These are phyloP conservation scores for Skeletonema menzelii DNA, from an alignment of 108 stramenopile species.

Conservation along the genomic window DNA sequence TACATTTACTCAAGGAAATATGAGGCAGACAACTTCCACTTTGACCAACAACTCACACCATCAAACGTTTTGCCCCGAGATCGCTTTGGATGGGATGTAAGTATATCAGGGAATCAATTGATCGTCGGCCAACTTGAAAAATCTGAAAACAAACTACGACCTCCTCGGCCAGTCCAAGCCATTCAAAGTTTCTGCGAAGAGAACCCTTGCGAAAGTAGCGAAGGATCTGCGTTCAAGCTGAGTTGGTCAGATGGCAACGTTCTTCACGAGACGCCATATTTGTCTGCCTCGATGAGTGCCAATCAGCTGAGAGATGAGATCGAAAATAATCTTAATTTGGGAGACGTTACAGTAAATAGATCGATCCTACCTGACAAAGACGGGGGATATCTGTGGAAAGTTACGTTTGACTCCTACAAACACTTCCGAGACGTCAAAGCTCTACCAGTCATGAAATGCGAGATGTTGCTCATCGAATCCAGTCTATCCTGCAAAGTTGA, in stretches of 20 bases:
- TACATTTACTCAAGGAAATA: slow-evolving; percentile 46
- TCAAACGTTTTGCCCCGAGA: slow-evolving; percentile 57
- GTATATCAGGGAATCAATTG: slow-evolving; percentile 40
- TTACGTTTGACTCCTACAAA: slow-evolving; percentile 51
- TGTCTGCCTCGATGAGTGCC: slow-evolving; percentile 40
- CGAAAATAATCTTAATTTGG: slow-evolving; percentile 40
- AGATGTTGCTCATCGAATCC: slow-evolving; percentile 17
- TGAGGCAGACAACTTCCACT: slow-evolving; percentile 14
- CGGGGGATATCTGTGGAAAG: slow-evolving; percentile 40
- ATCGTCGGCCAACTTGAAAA: slow-evolving; percentile 56
- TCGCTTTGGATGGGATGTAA: slow-evolving; percentile 55
- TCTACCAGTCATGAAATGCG: slow-evolving; percentile 23
- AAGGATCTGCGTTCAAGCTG: slow-evolving; percentile 24
- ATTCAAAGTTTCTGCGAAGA: slow-evolving; percentile 32
- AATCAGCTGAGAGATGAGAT: slow-evolving; percentile 43
- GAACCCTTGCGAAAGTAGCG: slow-evolving; percentile 10
- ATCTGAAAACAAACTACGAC: slow-evolving; percentile 21
- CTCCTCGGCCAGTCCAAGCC: slow-evolving; percentile 54
- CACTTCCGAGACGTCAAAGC: slow-evolving; percentile 7
- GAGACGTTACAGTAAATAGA: slow-evolving; percentile 38
- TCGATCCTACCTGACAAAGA: slow-evolving; percentile 23
- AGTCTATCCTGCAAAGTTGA: slow-evolving; percentile 28
- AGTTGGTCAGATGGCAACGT: slow-evolving; percentile 8
- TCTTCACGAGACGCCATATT: slow-evolving; percentile 26
- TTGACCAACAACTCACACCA: slow-evolving; percentile 43